Evolutionary conservation across 495 filamentous ascomycete species (phyloP), one percentile per base, ranked within the genome.

Genomic region (Ramalina intermedia): DNA sequence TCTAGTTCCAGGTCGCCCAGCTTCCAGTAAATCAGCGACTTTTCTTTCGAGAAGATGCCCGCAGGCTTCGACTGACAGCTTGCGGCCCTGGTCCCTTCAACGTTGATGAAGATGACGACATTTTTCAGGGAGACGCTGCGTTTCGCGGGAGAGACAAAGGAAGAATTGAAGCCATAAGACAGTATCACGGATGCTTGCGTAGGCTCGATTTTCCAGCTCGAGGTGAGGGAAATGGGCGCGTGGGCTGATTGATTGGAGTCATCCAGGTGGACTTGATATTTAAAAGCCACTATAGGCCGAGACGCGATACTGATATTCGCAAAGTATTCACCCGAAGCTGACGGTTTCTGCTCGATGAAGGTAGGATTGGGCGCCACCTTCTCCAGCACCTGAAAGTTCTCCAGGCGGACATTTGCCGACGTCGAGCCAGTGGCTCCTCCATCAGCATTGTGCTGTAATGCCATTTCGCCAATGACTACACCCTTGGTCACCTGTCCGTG

Each of bases 341-440:
- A 66, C 14, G 65, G 49, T n/a, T 76, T 69, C 55, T 83, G 80
- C 16, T 75, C 74, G 47, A 96, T 80, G 62, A 96, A 94, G 47
- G 84, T 78, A 27, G 87, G 86, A 63, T 99, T 99, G 17, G 88
- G 87, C 3, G 89, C 91, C 46, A 99, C 88, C 61, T 88, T 90
- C 55, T 96, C 90, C 12, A 99, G 75, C n/a, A 80, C 72, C 13
- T 79, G 67, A 64, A 94, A 96, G 55, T 94, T 94, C 50, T 96
- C 87, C 17, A 99, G 76, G 23, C 85, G 81, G 55, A 98, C 82
- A 40, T 67, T 80, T 1, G n/a, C 33, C 11, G 71, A 65, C 20
- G 69, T 77, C 62, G 68, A 67, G n/a, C 63, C 52, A 33, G 69
- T 55, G 20, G 65, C 63, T 27, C 71, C 63, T 35, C 80, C 71